phyloP scores from a whole-genome alignment of 1,284 basidiomycete genomes.

The Rhizoctonia solani region DNA sequence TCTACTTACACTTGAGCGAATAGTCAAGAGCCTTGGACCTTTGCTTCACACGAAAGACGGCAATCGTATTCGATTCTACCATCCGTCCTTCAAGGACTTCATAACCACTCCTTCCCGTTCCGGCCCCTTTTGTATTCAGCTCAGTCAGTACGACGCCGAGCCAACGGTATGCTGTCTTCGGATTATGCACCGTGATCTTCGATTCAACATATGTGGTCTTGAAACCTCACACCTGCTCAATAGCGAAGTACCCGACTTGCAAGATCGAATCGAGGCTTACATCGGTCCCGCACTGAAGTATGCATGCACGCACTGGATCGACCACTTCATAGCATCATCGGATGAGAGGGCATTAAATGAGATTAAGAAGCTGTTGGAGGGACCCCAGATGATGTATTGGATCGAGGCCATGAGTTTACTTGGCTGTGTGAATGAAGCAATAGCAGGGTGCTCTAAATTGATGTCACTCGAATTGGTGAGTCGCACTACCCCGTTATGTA shows the following conservation, averaged over 20 bases:
- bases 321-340: not conserved
- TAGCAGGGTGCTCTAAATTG: not conserved
- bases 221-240: not conserved
- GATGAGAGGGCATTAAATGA: not conserved
- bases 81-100: conserved; percentile 33
- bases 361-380: not conserved
- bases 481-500: not conserved
- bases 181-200: conserved; percentile 1
- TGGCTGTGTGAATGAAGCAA: not conserved
- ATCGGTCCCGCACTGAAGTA: conserved; percentile 8
- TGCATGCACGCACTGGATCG: conserved; percentile 15
- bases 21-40: no score
- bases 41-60: not conserved
- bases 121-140: not conserved
- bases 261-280: not conserved
- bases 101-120: conserved; percentile 1
- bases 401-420: conserved; percentile 30
- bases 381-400: conserved; percentile 13
- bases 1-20: no score
- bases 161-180: conserved; percentile 4
- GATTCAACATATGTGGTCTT: conserved; percentile 16
- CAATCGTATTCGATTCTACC: conserved; percentile 14
- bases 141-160: not conserved
- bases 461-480: conserved; percentile 3
- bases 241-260: conserved; percentile 5